Evolutionary conservation across 108 stramenopile species (phyloP).

Genomic region (Skeletonema potamos): DNA sequence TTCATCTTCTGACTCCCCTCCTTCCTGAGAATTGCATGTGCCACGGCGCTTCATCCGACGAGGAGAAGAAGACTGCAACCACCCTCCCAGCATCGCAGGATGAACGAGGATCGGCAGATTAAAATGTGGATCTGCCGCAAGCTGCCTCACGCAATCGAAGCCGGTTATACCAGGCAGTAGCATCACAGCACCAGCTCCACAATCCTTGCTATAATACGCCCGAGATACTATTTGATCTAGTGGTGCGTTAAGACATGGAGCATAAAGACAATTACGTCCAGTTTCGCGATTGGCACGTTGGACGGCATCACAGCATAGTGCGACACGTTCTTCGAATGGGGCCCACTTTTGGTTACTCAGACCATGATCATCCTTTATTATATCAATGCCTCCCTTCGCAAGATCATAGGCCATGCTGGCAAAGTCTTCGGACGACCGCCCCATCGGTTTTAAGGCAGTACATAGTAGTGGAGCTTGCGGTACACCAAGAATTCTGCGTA

Average conservation of each 20-base stretch:
- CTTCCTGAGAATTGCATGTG: background rate
- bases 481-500: constrained; percentile 13
- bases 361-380: constrained; percentile 44
- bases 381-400: constrained; percentile 34
- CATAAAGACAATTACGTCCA: constrained; percentile 23
- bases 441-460: constrained; percentile 37
- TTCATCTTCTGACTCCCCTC: background rate
- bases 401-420: constrained; percentile 30
- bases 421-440: constrained; percentile 18
- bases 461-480: constrained; percentile 16
- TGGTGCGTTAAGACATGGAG: constrained; percentile 35
- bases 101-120: constrained; percentile 24
- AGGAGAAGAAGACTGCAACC: constrained; percentile 12
- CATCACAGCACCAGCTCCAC: constrained; percentile 32
- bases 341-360: constrained; percentile 36
- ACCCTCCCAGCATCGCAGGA: constrained; percentile 34
- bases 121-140: constrained; percentile 20
- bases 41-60: background rate
- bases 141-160: constrained; percentile 19
- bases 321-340: constrained; percentile 27
- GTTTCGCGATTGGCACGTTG: constrained; percentile 27
- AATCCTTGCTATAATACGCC: constrained; percentile 18
- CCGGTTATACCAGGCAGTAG: constrained; percentile 22
- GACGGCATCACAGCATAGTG: constrained; percentile 22
- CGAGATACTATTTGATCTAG: constrained; percentile 11